Evolutionary conservation across 768 basidiomycete genomes (phyloP), one percentile per base, ranked within the genome.

Genomic region (Chalciporus pseudorubinellus): DNA sequence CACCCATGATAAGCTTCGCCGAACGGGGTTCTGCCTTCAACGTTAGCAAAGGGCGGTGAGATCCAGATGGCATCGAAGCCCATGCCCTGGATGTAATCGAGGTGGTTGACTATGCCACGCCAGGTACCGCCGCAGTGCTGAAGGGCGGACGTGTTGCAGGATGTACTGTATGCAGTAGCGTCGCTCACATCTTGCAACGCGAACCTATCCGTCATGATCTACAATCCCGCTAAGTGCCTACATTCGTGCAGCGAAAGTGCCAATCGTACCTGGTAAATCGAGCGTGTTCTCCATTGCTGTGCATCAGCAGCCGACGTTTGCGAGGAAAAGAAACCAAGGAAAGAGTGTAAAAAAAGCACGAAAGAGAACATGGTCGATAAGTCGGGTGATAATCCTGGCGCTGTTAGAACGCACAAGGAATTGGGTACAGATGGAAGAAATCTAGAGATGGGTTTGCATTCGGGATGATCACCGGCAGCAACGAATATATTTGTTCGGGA

Each of bases 1-100:
- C 44, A 75, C 75, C 82, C 81, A 46, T 82, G 83, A 63, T 79
- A 84, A 3, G 82, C 79, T 48, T 80, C 73, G 24, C 82, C 81
- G 56, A 78, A 74, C 0, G 75, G 68, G 1, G 77, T 78, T 43
- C 64, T 69, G 1, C 75, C 75, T 22, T 78, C 77, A 31, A 79
- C 63, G 48, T 81, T 81, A 44, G 71, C 60, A 33, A 76, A 74
- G 19, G 81, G 69, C 1, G 82, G 83, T 2, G 80, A 80, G 45
- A 81, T 79, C 81, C 81, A 83, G 24, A 82, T 49, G 14, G 74
- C 81, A 52, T 82, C 80, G 58, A 83, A 83, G 29, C 82, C 82
- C 79, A 84, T 80, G 53, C 71, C 72, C 56, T 80, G 74, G 48
- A 84, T 83, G 61, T 85, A 84, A 66, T 83, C 83, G 44, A 85